Evolutionary conservation across 1,139 yeast species (phyloP).

Genomic region (Geotrichum bryndzae): DNA sequence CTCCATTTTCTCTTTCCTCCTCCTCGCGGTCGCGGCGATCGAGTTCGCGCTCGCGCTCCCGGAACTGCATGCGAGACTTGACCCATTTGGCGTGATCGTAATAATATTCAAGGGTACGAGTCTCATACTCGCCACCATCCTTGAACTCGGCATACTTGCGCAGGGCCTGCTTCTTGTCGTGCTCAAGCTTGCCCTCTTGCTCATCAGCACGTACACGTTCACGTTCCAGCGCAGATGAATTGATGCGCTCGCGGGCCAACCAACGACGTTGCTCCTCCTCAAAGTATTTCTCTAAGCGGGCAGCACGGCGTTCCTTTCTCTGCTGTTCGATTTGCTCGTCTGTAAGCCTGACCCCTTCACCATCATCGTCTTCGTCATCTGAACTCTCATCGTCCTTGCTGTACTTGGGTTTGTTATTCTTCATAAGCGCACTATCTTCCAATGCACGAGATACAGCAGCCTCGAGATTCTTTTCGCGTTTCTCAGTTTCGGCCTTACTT

Average conservation of each 20-base stretch:
- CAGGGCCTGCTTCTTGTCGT: constrained; percentile 22
- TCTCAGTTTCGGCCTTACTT: constrained; percentile 24
- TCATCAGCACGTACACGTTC: constrained; percentile 23
- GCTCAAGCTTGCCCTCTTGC: constrained; percentile 19
- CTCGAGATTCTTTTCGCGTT: constrained; percentile 21
- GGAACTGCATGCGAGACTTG: constrained; percentile 27
- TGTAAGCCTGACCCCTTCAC: constrained; percentile 4
- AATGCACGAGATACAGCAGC: constrained; percentile 20
- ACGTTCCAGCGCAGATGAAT: constrained; percentile 25
- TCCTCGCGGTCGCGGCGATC: constrained; percentile 29
- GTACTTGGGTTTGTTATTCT: neutral
- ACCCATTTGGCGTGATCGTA: constrained; percentile 34
- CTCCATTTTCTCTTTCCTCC: constrained; percentile 23
- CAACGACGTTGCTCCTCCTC: constrained; percentile 26
- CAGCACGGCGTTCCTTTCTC: constrained; percentile 17
- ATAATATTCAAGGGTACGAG: constrained; percentile 28
- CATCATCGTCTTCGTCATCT: constrained; percentile 6
- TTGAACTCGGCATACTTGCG: constrained; percentile 24
- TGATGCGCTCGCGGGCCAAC: constrained; percentile 25
- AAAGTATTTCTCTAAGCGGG: constrained; percentile 22
- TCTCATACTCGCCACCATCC: constrained; percentile 24
- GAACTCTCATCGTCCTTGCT: constrained; percentile 3
- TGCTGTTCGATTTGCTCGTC: constrained; percentile 24
- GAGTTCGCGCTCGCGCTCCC: constrained; percentile 29
- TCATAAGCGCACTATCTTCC: constrained; percentile 8